phyloP scores from a whole-genome alignment of 768 basidiomycete species.

The Tylopilus felleus region DNA sequence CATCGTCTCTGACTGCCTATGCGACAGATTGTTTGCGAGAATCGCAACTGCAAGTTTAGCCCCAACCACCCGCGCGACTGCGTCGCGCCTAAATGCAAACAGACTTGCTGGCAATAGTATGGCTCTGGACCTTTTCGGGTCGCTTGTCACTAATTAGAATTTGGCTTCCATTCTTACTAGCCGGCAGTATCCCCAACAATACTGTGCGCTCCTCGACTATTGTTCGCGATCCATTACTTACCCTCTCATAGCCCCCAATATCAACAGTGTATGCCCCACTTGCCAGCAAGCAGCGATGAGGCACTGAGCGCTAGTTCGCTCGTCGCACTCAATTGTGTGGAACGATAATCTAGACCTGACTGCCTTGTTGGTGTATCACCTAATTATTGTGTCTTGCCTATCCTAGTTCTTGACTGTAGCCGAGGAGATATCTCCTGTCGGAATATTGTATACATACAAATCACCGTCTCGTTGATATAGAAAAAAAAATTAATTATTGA shows the following conservation, averaged over 20 bases:
- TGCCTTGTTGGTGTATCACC: conserved; percentile 14
- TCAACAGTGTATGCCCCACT: conserved; percentile 40
- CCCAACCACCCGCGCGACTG: conserved; percentile 47
- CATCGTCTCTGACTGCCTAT: conserved; percentile 7
- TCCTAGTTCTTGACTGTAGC: conserved; percentile 28
- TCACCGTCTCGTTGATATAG: background rate
- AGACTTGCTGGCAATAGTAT: conserved; percentile 50
- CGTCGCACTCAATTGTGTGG: background rate
- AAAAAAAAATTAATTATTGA: conserved; percentile 14
- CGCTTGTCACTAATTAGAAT: conserved; percentile 9
- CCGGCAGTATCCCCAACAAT: conserved; percentile 45
- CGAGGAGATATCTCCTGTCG: conserved; percentile 21
- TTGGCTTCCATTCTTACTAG: conserved; percentile 22
- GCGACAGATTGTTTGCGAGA: conserved; percentile 47
- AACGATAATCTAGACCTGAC: conserved; percentile 11
- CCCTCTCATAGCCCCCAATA: conserved; percentile 37
- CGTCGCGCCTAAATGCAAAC: conserved; percentile 40
- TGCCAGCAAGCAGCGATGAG: conserved; percentile 33
- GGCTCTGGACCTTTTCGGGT: conserved; percentile 1
- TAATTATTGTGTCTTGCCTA: conserved; percentile 23
- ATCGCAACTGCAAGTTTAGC: conserved; percentile 51
- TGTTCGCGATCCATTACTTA: background rate
- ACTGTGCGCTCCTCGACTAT: conserved; percentile 32
- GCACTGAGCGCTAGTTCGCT: conserved; percentile 15
- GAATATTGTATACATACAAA: conserved; percentile 17